Conservation (phyloP, 176 grass and related monocot species). For the Lolium multiflorum region DNA sequence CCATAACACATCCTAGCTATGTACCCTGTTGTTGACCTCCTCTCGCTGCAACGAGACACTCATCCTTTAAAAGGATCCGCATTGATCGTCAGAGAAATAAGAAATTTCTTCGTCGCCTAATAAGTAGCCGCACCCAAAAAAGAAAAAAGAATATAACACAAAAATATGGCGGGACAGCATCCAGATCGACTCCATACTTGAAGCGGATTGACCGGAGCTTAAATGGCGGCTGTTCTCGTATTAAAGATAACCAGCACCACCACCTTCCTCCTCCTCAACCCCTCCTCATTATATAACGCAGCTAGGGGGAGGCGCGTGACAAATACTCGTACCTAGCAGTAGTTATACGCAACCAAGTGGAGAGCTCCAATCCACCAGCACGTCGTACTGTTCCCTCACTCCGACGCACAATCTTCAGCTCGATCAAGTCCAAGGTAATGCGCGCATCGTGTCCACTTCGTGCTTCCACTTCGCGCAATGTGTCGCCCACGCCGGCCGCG, state of each 20-base stretch:
- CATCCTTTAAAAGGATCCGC: too few relatives aligned
- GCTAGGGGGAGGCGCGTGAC: conserved; percentile 52
- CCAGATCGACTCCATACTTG: conserved; percentile 12
- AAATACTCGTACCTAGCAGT: conserved; percentile 52
- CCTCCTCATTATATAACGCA: conserved; percentile 64
- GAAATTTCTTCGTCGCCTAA: too few relatives aligned
- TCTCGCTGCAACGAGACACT: too few relatives aligned
- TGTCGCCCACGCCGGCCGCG: neutral
- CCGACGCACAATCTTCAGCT: neutral
- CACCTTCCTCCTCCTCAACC: conserved; percentile 34
- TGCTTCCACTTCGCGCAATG: conserved; percentile 14
- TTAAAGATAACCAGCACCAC: conserved; percentile 60
- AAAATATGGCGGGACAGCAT: neutral
- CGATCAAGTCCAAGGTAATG: conserved; percentile 45
- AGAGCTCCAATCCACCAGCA: conserved; percentile 55
- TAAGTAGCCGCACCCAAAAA: too few relatives aligned
- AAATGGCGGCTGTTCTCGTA: conserved; percentile 58
- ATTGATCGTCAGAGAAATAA: too few relatives aligned
- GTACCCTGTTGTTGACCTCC: too few relatives aligned
- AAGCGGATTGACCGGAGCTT: conserved; percentile 47
- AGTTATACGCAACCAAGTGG: conserved; percentile 60
- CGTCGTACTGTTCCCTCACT: neutral
- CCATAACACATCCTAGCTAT: too few relatives aligned
- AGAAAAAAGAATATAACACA: too few relatives aligned
- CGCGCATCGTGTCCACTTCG: neutral